phyloP scores from a whole-genome alignment of 345 rosid species.

The Populus alba region DNA sequence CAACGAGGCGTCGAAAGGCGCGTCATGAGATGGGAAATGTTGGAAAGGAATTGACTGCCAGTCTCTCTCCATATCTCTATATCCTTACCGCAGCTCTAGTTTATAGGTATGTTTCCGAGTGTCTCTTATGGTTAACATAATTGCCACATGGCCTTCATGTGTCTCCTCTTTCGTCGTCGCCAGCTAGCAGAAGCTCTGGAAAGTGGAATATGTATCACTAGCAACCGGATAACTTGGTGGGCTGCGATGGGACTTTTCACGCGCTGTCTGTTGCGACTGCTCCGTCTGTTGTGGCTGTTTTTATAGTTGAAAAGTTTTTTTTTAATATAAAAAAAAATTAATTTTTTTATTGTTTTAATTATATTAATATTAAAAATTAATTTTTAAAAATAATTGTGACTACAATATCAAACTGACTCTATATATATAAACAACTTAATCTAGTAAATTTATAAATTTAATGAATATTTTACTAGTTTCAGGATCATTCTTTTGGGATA shows the following conservation, averaged over 20 bases:
- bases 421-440: too few relatives aligned
- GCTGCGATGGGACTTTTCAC: background rate
- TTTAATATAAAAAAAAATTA: too few relatives aligned
- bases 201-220: background rate
- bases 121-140: background rate
- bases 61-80: background rate
- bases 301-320: too few relatives aligned
- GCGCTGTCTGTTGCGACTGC: background rate
- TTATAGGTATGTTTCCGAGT: background rate
- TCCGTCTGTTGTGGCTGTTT: background rate
- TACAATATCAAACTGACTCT: too few relatives aligned
- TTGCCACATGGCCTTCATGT: background rate
- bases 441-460: too few relatives aligned
- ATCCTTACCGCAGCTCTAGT: background rate
- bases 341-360: too few relatives aligned
- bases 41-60: background rate
- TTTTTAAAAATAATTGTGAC: too few relatives aligned
- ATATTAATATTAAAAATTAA: too few relatives aligned
- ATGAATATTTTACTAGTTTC: too few relatives aligned
- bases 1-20: background rate
- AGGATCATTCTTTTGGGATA: too few relatives aligned
- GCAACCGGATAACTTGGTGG: background rate
- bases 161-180: background rate
- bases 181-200: background rate
- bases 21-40: background rate